These are phyloP conservation scores for Heliophila coronopifolia DNA, from an alignment of 441 rosid species.

Conservation along the genomic window DNA sequence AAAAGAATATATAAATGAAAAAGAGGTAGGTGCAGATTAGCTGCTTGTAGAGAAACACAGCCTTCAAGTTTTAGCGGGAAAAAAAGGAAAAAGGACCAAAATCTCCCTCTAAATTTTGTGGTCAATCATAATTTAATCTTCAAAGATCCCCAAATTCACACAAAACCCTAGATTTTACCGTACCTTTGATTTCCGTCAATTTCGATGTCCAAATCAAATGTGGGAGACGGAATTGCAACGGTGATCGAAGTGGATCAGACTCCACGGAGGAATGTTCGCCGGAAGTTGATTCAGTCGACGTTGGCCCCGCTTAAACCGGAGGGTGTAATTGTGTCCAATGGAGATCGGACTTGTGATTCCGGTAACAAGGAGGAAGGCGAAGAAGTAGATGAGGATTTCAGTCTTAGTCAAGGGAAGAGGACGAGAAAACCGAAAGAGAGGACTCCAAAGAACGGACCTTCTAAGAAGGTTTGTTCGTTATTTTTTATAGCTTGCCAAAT, in stretches of 20 bases:
- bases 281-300: conserved; percentile 70
- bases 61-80: conserved; percentile 18
- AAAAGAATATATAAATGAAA: neutral
- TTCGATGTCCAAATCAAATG: conserved; percentile 20
- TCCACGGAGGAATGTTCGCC: conserved; percentile 39
- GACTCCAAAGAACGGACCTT: conserved; percentile 40
- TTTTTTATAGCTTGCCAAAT: no score
- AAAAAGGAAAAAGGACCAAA: neutral
- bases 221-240: conserved; percentile 10
- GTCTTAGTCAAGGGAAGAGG: conserved; percentile 56
- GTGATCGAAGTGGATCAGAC: conserved; percentile 20
- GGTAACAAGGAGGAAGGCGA: neutral
- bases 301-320: conserved; percentile 46
- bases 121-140: no score
- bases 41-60: neutral
- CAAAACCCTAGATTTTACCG: conserved; percentile 16
- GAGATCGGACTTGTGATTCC: conserved; percentile 27
- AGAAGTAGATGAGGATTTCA: conserved; percentile 16
- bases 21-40: neutral
- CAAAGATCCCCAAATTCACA: conserved; percentile 28
- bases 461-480: conserved; percentile 59
- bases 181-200: neutral
- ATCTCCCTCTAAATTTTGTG: conserved; percentile 48
- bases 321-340: conserved; percentile 32
- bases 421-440: conserved; percentile 45